Evolutionary conservation across 805 yeast genomes (phyloP).

Genomic region (Myxozyma udenii): DNA sequence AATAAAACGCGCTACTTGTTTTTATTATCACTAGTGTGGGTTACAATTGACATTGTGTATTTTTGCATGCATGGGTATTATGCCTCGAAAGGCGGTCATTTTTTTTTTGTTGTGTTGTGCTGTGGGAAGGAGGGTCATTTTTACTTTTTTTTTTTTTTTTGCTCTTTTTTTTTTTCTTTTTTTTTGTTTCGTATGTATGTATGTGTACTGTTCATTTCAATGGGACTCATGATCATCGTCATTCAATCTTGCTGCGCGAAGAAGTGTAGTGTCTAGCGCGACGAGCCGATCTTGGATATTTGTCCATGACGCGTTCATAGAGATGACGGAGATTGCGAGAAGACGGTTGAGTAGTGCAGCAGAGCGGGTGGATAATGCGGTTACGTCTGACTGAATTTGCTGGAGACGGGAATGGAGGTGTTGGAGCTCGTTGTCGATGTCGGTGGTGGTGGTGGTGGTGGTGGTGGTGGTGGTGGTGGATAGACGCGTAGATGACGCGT

Average conservation of each 20-base stretch:
- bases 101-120: no score
- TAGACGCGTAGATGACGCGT: background rate
- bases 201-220: background rate
- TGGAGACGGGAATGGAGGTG: background rate
- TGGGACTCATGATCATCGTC: no score
- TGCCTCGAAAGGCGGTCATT: no score
- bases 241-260: no score
- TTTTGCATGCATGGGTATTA: no score
- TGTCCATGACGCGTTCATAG: slow-evolving; percentile 20
- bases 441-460: background rate
- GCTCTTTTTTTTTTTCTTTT: background rate
- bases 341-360: slow-evolving; percentile 18
- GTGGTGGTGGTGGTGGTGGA: background rate
- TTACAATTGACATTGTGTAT: background rate
- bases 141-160: background rate
- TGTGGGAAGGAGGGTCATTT: background rate
- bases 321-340: slow-evolving; percentile 14
- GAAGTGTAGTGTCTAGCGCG: slow-evolving; percentile 7
- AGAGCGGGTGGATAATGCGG: slow-evolving; percentile 6
- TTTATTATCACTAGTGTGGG: background rate
- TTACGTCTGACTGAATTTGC: background rate
- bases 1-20: background rate
- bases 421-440: background rate
- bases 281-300: slow-evolving; percentile 15
- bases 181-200: background rate